Percentiles rank a stretch among this genome's conserved stretches.
Evolutionary conservation across 2,329 filamentous ascomycete species (phyloP).

Genomic region (Aspergillus terreus): DNA sequence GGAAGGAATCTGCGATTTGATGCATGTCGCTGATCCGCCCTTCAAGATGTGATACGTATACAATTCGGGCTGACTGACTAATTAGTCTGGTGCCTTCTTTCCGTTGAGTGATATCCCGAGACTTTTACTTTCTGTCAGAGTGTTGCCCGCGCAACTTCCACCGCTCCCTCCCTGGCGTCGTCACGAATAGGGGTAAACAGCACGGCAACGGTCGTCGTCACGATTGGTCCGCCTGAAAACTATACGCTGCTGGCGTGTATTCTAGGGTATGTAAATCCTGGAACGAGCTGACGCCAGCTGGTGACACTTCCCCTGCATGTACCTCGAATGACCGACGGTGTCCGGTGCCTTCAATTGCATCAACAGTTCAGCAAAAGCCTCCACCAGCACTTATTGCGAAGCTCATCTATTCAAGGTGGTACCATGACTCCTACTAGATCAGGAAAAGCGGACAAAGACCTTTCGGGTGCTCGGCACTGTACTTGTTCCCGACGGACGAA

Average conservation of each 20-base stretch:
- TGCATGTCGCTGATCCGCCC: constrained; percentile 11
- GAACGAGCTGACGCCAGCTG: constrained; percentile 12
- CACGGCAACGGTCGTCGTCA: constrained; percentile 1
- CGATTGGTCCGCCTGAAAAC: background rate
- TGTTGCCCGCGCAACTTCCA: background rate
- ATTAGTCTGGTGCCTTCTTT: background rate
- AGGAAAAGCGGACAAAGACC: background rate
- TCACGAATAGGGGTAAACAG: background rate
- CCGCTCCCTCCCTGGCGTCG: constrained; percentile 4
- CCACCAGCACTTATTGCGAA: too few species aligned
- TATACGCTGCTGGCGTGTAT: background rate
- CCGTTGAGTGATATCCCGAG: background rate
- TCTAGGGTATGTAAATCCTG: constrained; percentile 7
- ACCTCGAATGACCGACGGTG: too few species aligned
- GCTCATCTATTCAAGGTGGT: too few species aligned
- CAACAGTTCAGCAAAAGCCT: too few species aligned
- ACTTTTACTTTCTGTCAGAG: background rate
- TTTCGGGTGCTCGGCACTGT: background rate
- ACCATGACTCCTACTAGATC: background rate
- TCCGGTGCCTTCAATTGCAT: too few species aligned
- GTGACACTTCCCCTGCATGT: constrained; percentile 4
- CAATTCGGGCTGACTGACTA: constrained; percentile 4
- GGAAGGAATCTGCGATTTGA: constrained; percentile 6
- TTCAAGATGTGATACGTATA: constrained; percentile 1
- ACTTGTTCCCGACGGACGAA: background rate